phyloP scores from a whole-genome alignment of 2,329 filamentous ascomycete genomes.

The Colletotrichum theobromicola region DNA sequence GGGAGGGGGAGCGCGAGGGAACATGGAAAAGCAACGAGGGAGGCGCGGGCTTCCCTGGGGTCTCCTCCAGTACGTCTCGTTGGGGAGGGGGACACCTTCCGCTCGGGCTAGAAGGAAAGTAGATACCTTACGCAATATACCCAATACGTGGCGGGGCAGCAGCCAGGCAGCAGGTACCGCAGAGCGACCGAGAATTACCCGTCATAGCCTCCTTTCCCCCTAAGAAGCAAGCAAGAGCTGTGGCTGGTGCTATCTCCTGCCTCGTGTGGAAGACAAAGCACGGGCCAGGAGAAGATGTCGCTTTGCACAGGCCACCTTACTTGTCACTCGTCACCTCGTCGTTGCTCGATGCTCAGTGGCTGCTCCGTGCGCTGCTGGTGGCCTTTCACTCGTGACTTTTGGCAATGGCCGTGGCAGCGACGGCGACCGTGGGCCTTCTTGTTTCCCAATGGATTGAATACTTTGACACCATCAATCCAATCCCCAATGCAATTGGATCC shows the following conservation, averaged over 20 bases:
- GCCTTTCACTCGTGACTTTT: background rate
- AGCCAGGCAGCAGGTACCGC: background rate
- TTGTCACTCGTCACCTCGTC: constrained; percentile 20
- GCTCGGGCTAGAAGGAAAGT: background rate
- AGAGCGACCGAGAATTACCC: constrained; percentile 2
- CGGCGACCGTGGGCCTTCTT: background rate
- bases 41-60: background rate
- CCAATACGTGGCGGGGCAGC: background rate
- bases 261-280: background rate
- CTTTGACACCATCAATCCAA: background rate
- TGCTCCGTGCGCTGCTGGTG: constrained; percentile 2
- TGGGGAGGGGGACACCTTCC: background rate
- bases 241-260: background rate
- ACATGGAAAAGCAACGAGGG: constrained; percentile 23
- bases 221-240: background rate
- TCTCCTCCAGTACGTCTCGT: background rate
- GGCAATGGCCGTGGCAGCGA: background rate
- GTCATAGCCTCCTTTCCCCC: accelerated
- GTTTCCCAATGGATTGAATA: no score
- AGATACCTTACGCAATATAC: background rate
- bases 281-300: background rate
- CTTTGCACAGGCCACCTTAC: background rate
- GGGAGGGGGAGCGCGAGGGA: constrained; percentile 6
- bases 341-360: constrained; percentile 9
- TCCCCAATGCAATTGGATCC: background rate